Base-by-base conservation (phyloP, 768 basidiomycete genomes). In the Clathrus columnatus region DNA sequence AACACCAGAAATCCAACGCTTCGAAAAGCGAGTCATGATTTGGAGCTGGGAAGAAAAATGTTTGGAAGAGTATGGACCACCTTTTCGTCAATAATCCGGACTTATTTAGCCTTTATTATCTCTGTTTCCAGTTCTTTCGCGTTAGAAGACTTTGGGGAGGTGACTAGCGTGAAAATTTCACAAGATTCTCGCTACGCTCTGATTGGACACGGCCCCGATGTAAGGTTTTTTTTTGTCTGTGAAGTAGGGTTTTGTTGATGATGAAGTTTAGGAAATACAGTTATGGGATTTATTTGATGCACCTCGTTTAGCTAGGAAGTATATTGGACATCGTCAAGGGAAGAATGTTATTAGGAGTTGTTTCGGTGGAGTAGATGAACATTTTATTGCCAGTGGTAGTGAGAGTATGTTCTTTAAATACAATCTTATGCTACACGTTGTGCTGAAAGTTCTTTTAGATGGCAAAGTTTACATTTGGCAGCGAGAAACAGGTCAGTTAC, bases 381-480 rank as follows among this genome's bases (percentile, higher is more conserved):
- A 87, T 65, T 93, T 94, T 65, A 79, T 99, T 50, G 80, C 91
- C 58, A 92, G 89, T 64, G 96, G 95, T 20, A 95, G 92, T 64
- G 95, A 97, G 83, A 95, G 95, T 91, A 60, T 51, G 79, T 69
- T 11, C 62, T 32, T 20, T 46, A 45, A 55, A 23, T 46, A n/a
- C 36, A 28, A 36, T 44, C 36, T 36, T 36, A n/a, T 42, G 14
- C 43, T 46, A 32, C 24, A 58, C 54, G 51, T 59, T 50, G 44
- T 7, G 46, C 62, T 59, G 59, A 60, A 42, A 21, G 32, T 57
- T 21, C 54, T 55, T 52, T 51, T 66, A 98, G 96, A 99, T 70
- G 82, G 85, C 44, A 87, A 87, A 59, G 85, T 98, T 45, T 96
- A 97, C 71, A 81, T 97, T 30, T 99, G 95, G 94, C 90, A 97